Percentiles rank a stretch among this genome's conserved stretches.
phyloP scores from a whole-genome alignment of 345 rosid species.

The Durio zibethinus region DNA sequence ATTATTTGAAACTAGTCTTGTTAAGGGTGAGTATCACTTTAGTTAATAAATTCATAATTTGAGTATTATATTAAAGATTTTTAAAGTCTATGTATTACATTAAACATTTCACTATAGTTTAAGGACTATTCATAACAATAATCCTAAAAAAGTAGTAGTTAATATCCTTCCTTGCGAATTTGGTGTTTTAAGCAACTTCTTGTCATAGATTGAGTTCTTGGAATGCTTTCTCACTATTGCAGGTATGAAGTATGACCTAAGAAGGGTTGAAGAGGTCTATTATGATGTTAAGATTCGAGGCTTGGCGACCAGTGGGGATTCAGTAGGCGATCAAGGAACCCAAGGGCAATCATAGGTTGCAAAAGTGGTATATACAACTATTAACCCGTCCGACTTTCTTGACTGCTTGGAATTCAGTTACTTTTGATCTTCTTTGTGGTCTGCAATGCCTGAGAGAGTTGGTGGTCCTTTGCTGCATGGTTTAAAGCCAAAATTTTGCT shows the following conservation, averaged over 20 bases:
- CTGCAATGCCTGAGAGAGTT: not conserved
- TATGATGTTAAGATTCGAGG: constrained; percentile 92
- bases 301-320: constrained; percentile 43
- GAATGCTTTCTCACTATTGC: constrained; percentile 14
- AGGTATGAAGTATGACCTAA: constrained; percentile 88
- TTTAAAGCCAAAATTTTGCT: not conserved
- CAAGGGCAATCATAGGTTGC: constrained; percentile 22
- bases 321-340: constrained; percentile 26
- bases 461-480: not conserved
- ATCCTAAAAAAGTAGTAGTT: too few relatives aligned
- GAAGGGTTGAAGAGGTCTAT: constrained; percentile 82
- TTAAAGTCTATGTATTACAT: too few relatives aligned
- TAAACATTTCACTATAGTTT: too few relatives aligned
- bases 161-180: too few relatives aligned
- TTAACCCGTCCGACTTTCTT: not conserved
- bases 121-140: too few relatives aligned
- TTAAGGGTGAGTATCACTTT: too few relatives aligned
- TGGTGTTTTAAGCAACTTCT: not conserved
- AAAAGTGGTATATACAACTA: not conserved
- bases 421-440: too few relatives aligned
- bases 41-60: too few relatives aligned
- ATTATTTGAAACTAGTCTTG: too few relatives aligned
- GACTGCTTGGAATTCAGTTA: not conserved
- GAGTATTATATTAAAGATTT: too few relatives aligned
- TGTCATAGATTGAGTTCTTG: not conserved